phyloP scores from a whole-genome alignment of 2,329 filamentous ascomycete species.

The Xylaria sp. region DNA sequence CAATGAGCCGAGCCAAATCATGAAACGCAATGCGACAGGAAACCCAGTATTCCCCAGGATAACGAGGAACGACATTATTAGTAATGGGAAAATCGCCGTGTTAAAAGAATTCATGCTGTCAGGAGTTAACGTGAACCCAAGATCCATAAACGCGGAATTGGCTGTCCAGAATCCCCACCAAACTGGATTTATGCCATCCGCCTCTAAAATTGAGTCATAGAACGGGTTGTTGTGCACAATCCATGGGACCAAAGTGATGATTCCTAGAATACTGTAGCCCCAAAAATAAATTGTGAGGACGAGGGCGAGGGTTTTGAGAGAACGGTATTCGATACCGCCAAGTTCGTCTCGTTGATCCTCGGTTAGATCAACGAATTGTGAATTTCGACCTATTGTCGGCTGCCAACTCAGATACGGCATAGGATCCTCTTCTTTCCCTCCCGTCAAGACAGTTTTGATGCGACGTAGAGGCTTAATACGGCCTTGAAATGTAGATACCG shows the following conservation, averaged over 20 bases:
- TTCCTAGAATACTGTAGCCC: slow-evolving; percentile 80
- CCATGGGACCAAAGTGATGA: slow-evolving; percentile 82
- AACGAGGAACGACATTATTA: slow-evolving; percentile 86
- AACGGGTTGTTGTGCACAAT: slow-evolving; percentile 70
- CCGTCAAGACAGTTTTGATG: slow-evolving; percentile 66
- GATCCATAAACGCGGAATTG: slow-evolving; percentile 89
- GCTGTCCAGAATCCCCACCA: slow-evolving; percentile 97
- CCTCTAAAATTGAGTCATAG: slow-evolving; percentile 74
- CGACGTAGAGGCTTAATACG: slow-evolving; percentile 57
- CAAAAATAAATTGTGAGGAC: slow-evolving; percentile 84
- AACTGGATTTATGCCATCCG: slow-evolving; percentile 68
- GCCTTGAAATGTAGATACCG: slow-evolving; percentile 37
- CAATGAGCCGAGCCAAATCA: slow-evolving; percentile 85
- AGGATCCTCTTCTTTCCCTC: slow-evolving; percentile 62
- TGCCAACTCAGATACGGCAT: slow-evolving; percentile 95
- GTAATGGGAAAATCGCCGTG: slow-evolving; percentile 76
- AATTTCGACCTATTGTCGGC: slow-evolving; percentile 92
- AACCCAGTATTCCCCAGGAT: slow-evolving; percentile 96
- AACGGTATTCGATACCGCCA: slow-evolving; percentile 95
- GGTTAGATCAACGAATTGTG: slow-evolving; percentile 86
- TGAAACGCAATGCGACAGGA: slow-evolving; percentile 90
- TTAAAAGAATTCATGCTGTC: slow-evolving; percentile 95
- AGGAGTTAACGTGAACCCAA: slow-evolving; percentile 91
- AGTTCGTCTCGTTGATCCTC: slow-evolving; percentile 94
- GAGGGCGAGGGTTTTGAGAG: slow-evolving; percentile 83